Evolutionary conservation across 768 basidiomycete genomes (phyloP).

Genomic region (Multifurca ochricompacta): DNA sequence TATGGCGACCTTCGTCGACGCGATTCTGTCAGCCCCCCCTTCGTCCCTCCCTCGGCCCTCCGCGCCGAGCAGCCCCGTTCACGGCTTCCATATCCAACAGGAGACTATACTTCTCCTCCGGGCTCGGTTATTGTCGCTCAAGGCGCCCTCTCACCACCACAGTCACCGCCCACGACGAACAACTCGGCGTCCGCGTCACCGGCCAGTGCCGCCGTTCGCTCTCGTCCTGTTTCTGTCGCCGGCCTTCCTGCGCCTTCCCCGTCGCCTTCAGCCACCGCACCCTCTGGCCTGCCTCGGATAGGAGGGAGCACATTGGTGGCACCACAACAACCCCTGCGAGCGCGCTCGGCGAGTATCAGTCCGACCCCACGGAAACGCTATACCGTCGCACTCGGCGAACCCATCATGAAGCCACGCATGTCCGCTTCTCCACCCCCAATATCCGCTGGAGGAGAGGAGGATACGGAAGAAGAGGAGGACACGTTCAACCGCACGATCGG

Average conservation of each 20-base stretch:
- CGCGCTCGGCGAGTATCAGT: slow-evolving; percentile 52
- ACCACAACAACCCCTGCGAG: slow-evolving; percentile 37
- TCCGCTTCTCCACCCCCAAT: slow-evolving; percentile 22
- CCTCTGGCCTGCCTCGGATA: slow-evolving; percentile 12
- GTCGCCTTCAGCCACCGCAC: slow-evolving; percentile 13
- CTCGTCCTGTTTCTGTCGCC: slow-evolving; percentile 42
- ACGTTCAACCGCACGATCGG: slow-evolving; percentile 40
- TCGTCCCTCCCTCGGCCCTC: slow-evolving; percentile 40
- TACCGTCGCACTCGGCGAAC: slow-evolving; percentile 76
- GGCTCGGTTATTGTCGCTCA: slow-evolving; percentile 32
- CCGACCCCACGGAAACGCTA: slow-evolving; percentile 70
- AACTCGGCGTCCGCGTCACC: slow-evolving; percentile 23
- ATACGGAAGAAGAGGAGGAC: slow-evolving; percentile 28
- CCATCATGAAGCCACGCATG: slow-evolving; percentile 38
- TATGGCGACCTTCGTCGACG: slow-evolving; percentile 32
- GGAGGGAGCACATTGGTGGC: neutral
- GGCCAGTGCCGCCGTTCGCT: neutral
- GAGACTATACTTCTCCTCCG: slow-evolving; percentile 69
- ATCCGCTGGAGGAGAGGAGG: slow-evolving; percentile 18
- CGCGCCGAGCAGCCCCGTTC: slow-evolving; percentile 35
- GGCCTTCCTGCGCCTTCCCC: slow-evolving; percentile 32
- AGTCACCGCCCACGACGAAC: slow-evolving; percentile 36
- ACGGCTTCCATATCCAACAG: slow-evolving; percentile 74
- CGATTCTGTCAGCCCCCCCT: slow-evolving; percentile 50
- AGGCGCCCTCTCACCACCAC: slow-evolving; percentile 45